phyloP scores from a whole-genome alignment of 805 yeast genomes.

The Starmerella floricola region DNA sequence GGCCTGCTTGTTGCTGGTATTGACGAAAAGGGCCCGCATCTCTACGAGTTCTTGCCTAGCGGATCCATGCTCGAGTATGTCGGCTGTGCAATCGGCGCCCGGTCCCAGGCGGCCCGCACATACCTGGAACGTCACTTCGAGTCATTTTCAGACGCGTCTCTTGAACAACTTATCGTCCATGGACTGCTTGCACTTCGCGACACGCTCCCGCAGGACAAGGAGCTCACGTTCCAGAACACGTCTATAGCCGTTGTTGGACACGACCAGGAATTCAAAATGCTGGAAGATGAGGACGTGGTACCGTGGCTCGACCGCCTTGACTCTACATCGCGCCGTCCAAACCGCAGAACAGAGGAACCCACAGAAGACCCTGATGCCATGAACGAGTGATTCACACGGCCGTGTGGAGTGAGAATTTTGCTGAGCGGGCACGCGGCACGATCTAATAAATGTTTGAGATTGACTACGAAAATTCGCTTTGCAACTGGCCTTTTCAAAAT shows the following conservation, averaged over 20 bases:
- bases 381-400: conserved; percentile 11
- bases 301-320: conserved; percentile 73
- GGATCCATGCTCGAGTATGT: conserved; percentile 84
- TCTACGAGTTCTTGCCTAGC: conserved; percentile 89
- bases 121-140: conserved; percentile 80
- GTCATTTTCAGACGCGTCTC: conserved; percentile 44
- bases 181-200: conserved; percentile 89
- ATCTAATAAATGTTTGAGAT: too few relatives aligned
- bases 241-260: conserved; percentile 88
- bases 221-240: conserved; percentile 70
- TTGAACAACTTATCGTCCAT: conserved; percentile 67
- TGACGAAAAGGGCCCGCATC: conserved; percentile 89
- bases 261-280: conserved; percentile 57
- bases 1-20: conserved; percentile 82
- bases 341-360: conserved; percentile 26
- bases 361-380: conserved; percentile 14
- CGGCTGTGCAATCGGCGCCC: conserved; percentile 95
- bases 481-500: too few relatives aligned
- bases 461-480: too few relatives aligned
- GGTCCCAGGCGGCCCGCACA: conserved; percentile 97
- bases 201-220: conserved; percentile 88
- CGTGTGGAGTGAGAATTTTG: too few relatives aligned
- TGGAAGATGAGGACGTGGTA: conserved; percentile 78
- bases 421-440: too few relatives aligned
- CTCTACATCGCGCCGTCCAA: conserved; percentile 41